Conservation (phyloP, 1,284 basidiomycete species). For the Ustilago trichophora region DNA sequence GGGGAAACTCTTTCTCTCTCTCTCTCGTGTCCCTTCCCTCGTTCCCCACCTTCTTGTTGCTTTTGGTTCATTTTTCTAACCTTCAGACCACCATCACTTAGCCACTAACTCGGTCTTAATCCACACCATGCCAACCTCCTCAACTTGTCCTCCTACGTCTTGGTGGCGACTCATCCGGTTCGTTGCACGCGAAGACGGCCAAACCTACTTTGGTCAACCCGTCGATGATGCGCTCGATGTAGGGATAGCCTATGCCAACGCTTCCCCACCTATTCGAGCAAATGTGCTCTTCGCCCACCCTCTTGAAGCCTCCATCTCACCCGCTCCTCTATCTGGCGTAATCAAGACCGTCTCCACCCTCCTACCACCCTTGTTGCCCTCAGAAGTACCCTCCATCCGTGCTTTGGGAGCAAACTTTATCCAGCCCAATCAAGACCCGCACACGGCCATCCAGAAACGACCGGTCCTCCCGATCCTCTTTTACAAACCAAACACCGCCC, state of each 20-base stretch:
- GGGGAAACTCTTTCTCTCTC: too few relatives aligned
- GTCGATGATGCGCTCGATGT: slow-evolving; percentile 36
- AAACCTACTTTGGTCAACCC: slow-evolving; percentile 50
- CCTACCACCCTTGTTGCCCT: slow-evolving; percentile 31
- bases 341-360: slow-evolving; percentile 43
- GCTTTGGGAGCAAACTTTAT: slow-evolving; percentile 47
- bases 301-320: slow-evolving; percentile 9
- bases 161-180: slow-evolving; percentile 58
- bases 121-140: too few relatives aligned
- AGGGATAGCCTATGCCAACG: slow-evolving; percentile 36
- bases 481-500: slow-evolving; percentile 42
- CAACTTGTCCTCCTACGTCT: too few relatives aligned
- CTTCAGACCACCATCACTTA: too few relatives aligned
- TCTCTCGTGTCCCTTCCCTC: too few relatives aligned
- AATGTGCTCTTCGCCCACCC: slow-evolving; percentile 33
- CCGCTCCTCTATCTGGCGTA: slow-evolving; percentile 13
- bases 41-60: too few relatives aligned
- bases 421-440: slow-evolving; percentile 31
- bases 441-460: slow-evolving; percentile 28
- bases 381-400: slow-evolving; percentile 26
- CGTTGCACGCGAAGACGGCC: slow-evolving; percentile 49
- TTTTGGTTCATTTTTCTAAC: too few relatives aligned
- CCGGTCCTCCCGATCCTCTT: slow-evolving; percentile 52
- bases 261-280: slow-evolving; percentile 8
- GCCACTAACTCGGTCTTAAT: too few relatives aligned